Base-by-base conservation (phyloP, 768 basidiomycete species). In the Neoboletus subvelutipes region DNA sequence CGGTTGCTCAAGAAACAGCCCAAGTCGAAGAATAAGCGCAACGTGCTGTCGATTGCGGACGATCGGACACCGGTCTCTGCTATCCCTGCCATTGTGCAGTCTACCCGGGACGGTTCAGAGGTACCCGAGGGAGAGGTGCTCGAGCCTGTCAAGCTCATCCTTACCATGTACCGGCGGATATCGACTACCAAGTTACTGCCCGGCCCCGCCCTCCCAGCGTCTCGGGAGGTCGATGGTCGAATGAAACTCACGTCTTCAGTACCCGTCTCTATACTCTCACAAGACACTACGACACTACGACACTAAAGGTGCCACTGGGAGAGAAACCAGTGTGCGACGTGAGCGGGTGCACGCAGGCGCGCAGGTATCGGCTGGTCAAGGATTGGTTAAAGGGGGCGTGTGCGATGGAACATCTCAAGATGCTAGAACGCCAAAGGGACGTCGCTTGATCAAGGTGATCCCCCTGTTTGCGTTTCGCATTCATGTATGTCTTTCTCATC, bases 1-100 rank as follows among this genome's bases (percentile, higher is more conserved):
- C 86, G 92, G 28, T 79, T 94, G 15, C 80, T 94, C 50, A 92
- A 92, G 70, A 94, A 93, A 71, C 90, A 91, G 67, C 85, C 86
- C 18, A 81, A 86, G 11, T 79, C 87, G 3, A 80, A 82, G 43
- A 82, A 78, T 49, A 87, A 83, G 61, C 82, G 85, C 12, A 80
- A 76, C n/a, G 77, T 71, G 0, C 61, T 77, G 29, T 78, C 78
- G 17, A 80, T 78, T 1, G 76, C 76, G 0, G 82, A 83, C 39
- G 83, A 74, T 58, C 78, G 70, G 52, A 77, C 70, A 5, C 75
- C 68, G 22, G 62, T 49, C 54, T 71, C 55, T n/a, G 68, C 57
- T 22, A 67, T 61, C 42, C 72, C 72, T 49, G 68, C 70, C 40
- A 34, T 61, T 33, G 57, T 70, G 39, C 58, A 65, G 57, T 59